A percentile compares a stretch with the other conserved stretches of the same genome.
phyloP scores from a whole-genome alignment of 805 yeast genomes.

The Starmerella vaccinii region DNA sequence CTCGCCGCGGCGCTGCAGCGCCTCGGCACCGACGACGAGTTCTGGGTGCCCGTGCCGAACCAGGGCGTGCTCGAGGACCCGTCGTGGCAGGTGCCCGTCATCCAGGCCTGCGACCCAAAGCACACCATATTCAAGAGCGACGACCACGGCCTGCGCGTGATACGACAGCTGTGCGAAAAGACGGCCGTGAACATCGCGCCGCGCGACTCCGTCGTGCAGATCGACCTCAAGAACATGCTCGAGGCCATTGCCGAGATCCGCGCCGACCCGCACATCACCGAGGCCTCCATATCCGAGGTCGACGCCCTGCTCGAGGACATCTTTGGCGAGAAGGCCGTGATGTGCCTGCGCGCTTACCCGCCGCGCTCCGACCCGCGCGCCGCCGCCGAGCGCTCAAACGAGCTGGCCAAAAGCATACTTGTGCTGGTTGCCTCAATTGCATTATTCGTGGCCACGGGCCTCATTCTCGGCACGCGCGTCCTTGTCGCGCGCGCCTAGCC shows the following conservation, averaged over 20 bases:
- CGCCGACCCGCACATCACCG: constrained; percentile 9
- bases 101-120: constrained; percentile 21
- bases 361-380: neutral
- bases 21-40: constrained; percentile 6
- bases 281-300: constrained; percentile 7
- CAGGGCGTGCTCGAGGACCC: constrained; percentile 18
- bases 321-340: constrained; percentile 11
- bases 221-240: constrained; percentile 14
- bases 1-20: constrained; percentile 1
- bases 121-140: constrained; percentile 5
- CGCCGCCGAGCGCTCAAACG: neutral
- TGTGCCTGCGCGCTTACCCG: neutral
- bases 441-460: constrained; percentile 22
- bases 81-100: constrained; percentile 20
- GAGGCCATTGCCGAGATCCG: constrained; percentile 9
- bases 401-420: constrained; percentile 14
- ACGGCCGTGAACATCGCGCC: constrained; percentile 8
- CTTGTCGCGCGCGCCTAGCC: neutral
- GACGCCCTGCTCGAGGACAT: constrained; percentile 6
- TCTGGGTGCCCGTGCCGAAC: constrained; percentile 18
- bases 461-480: constrained; percentile 17
- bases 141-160: constrained; percentile 11
- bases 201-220: constrained; percentile 2
- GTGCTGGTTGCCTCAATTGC: constrained; percentile 17
- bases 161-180: constrained; percentile 10